phyloP scores from a whole-genome alignment of 768 basidiomycete genomes.

The Boletus fagicola region DNA sequence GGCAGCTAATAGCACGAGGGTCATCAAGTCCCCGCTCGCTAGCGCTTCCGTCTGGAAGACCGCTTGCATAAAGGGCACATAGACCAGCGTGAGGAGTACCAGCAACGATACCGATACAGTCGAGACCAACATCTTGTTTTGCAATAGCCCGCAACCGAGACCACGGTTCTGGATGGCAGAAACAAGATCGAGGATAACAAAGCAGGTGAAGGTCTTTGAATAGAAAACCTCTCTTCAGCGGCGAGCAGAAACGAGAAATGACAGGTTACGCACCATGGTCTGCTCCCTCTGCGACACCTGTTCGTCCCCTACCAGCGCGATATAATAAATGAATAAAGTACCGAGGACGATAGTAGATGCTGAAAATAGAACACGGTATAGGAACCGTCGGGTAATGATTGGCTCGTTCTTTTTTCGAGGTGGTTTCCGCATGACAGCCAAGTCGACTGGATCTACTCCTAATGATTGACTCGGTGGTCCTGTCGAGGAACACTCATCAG shows the following conservation, averaged over 20 bases:
- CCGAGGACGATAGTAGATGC: slow-evolving; percentile 89
- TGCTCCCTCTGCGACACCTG: slow-evolving; percentile 85
- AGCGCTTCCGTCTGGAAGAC: slow-evolving; percentile 94
- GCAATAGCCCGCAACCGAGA: slow-evolving; percentile 75
- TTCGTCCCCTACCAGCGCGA: slow-evolving; percentile 74
- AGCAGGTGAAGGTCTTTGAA: slow-evolving; percentile 90
- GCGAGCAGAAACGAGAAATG: not conserved
- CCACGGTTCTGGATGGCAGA: slow-evolving; percentile 95
- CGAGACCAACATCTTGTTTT: slow-evolving; percentile 86
- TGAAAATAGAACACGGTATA: slow-evolving; percentile 86
- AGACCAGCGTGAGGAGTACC: slow-evolving; percentile 82
- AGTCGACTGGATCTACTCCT: slow-evolving; percentile 95
- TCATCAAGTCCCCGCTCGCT: slow-evolving; percentile 59
- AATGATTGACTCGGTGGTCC: slow-evolving; percentile 94
- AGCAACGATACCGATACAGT: slow-evolving; percentile 87
- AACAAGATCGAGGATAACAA: slow-evolving; percentile 95
- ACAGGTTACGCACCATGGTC: slow-evolving; percentile 74
- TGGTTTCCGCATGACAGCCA: slow-evolving; percentile 86
- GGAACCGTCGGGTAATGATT: slow-evolving; percentile 72
- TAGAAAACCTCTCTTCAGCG: not conserved
- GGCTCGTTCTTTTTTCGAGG: slow-evolving; percentile 92
- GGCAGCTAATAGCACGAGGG: slow-evolving; percentile 65
- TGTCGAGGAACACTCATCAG: slow-evolving; percentile 29
- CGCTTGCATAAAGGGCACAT: slow-evolving; percentile 86
- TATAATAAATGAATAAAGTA: slow-evolving; percentile 82